Base-by-base conservation (phyloP, 2,329 filamentous ascomycete genomes). In the Drechslerella coelobrocha region DNA sequence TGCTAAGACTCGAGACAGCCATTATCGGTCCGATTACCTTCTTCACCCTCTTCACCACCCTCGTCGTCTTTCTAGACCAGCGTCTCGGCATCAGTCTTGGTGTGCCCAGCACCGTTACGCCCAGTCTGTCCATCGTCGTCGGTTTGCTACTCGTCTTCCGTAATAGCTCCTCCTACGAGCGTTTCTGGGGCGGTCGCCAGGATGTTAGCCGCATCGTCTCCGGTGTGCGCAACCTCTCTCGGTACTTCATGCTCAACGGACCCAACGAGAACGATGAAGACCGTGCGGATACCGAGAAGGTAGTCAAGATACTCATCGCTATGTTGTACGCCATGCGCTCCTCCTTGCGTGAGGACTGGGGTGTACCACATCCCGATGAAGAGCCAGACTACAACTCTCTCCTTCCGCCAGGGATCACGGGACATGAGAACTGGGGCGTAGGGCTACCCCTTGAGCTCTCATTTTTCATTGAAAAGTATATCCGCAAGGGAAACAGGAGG, bases 131-230 rank as follows among this genome's bases (percentile, higher is more conserved):
- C 43, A 88, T 88, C 66, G 86, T 88, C 59, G 86, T 88, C 17
- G 86, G 86, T 73, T 77, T 88, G 41, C 86, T 88, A 81, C 84
- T 88, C 69, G 86, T 88, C 47, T 88, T 88, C 80, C 83, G 86
- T 48, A 88, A 88, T 74, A 81, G 82, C 72, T 87, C 85, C 1
- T 84, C 81, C 57, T 88, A 87, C 78, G 86, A 87, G 74, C 81
- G 86, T 1, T 88, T 88, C 79, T 88, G 86, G 86, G 83, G 84
- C 2, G 84, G 84, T 12, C 80, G 84, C 41, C 84, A 84, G 72
- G 81, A 83, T 72, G 81, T 88, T 61, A 84, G 82, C 4, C 81
- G 81, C 0, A 81, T 87, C 39, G 81, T 82, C 61, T 85, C 85
- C 31, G 80, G 79, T 54, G 81, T 87, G 10, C 82, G 85, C 59